Evolutionary conservation across 495 filamentous ascomycete species (phyloP), one percentile per base, ranked within the genome.

Genomic region (Zalerion maritima): DNA sequence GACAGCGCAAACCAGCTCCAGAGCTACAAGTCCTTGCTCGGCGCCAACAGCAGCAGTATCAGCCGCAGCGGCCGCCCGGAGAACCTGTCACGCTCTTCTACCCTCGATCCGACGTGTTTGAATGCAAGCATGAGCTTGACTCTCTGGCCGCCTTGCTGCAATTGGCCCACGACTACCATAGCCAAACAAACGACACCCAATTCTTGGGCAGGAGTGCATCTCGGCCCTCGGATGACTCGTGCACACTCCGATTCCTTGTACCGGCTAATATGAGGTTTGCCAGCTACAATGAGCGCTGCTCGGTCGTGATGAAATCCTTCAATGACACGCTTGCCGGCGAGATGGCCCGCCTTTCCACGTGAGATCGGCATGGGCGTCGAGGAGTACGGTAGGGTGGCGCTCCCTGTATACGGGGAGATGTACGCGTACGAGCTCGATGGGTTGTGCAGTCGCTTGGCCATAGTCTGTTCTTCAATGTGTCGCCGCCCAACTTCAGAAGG

Each of bases 181-280:
- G 55, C n/a, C 55, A 60, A 1, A 78, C 75, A 0, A 33, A 54
- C n/a, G 71, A 77, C 38, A 34, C 52, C 0, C 42, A 43, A 5
- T 78, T 76, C 38, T 78, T 81, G 43, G 51, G 50, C 13, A 54
- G 75, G 1, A 69, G 61, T 27, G 71, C 67, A 6, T 78, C 78
- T 49, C 54, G 74, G 3, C 75, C 75, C 1, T 71, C 65, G 13
- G 75, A 80, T 44, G 75, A 80, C 43, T 36, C 54, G 12, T 58
- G 46, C 1, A 64, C 69, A 28, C 73, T 55, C 32, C 68, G 73
- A 42, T 57, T 71, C 11, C 54, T 74, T 35, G 61, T 80, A 18
- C 75, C 75, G 1, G 60, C 65, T 3, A 80, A 78, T 33, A 78
- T 78, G 75, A 75, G 77, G 65, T 77, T 78, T 41, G 56, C 66